Conservation (phyloP, 495 filamentous ascomycete species). For the Podospora appendiculata region DNA sequence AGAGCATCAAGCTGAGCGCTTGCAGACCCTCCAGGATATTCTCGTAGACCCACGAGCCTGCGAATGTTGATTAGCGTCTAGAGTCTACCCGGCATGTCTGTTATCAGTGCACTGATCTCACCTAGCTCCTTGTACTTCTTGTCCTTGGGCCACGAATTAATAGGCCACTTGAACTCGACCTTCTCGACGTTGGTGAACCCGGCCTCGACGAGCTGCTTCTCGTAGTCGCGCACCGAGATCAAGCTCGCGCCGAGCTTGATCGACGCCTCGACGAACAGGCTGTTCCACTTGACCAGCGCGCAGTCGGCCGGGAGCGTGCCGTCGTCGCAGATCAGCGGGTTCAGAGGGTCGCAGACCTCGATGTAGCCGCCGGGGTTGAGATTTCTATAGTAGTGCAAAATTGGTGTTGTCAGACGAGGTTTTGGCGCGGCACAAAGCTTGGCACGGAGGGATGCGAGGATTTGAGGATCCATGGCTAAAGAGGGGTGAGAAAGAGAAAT, state of each 20-base stretch:
- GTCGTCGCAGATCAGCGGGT: conserved; percentile 15
- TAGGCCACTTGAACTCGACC: conserved; percentile 25
- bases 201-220: conserved; percentile 7
- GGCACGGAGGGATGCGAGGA: too few relatives aligned
- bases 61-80: conserved; percentile 20
- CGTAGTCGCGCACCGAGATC: conserved; percentile 5
- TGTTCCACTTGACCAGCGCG: conserved; percentile 16
- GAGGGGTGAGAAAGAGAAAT: too few relatives aligned
- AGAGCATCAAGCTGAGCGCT: conserved; percentile 31
- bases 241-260: conserved; percentile 15
- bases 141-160: conserved; percentile 36
- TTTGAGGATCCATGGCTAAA: too few relatives aligned
- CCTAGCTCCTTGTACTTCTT: conserved; percentile 43
- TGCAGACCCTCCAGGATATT: conserved; percentile 24
- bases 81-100: too few relatives aligned
- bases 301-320: conserved; percentile 14
- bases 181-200: conserved; percentile 22
- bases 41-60: background rate
- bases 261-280: conserved; percentile 15
- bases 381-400: background rate
- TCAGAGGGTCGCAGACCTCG: conserved; percentile 15
- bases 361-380: conserved; percentile 36
- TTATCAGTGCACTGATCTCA: too few relatives aligned
- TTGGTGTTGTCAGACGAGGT: too few relatives aligned
- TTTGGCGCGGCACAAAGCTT: too few relatives aligned